phyloP scores from a whole-genome alignment of 352 stramenopile genomes.

The Pythium rhizo-oryzae region DNA sequence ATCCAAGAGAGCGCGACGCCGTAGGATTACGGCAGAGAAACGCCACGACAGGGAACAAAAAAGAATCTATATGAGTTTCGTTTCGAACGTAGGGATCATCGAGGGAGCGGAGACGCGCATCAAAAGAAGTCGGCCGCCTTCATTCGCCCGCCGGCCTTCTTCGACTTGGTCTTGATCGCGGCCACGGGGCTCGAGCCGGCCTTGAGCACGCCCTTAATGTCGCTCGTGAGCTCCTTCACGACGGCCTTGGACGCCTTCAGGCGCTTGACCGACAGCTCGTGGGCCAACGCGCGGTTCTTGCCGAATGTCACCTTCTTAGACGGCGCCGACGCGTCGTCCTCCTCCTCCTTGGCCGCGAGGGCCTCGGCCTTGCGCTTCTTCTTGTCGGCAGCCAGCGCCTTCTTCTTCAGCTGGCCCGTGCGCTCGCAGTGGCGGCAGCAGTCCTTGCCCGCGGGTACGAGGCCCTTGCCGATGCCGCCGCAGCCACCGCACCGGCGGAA shows the following conservation, averaged over 20 bases:
- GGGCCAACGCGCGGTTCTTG: constrained; percentile 80
- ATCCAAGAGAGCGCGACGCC: too few relatives aligned
- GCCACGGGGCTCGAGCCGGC: constrained; percentile 29
- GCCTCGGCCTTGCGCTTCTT: constrained; percentile 66
- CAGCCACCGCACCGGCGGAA: constrained; percentile 73
- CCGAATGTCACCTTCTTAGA: constrained; percentile 87
- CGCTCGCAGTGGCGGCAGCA: constrained; percentile 79
- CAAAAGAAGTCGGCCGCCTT: constrained; percentile 79
- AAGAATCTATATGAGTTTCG: constrained; percentile 29
- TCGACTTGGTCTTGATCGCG: constrained; percentile 31
- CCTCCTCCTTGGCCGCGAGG: constrained; percentile 36
- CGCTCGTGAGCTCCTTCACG: constrained; percentile 49
- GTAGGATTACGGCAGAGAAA: not conserved
- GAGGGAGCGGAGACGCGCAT: not conserved
- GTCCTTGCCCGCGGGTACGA: constrained; percentile 65
- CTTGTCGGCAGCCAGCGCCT: constrained; percentile 43
- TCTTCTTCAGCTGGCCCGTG: constrained; percentile 59
- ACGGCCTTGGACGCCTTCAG: constrained; percentile 71
- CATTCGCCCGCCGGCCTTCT: constrained; percentile 53
- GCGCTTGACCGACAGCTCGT: constrained; percentile 83
- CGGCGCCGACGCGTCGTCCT: constrained; percentile 34
- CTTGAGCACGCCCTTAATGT: constrained; percentile 83
- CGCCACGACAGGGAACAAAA: not conserved
- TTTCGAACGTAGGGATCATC: constrained; percentile 16
- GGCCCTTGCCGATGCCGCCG: constrained; percentile 72